These are phyloP conservation scores for Beta vulgaris DNA, from an alignment of 148 eudicot genomes.

Conservation along the genomic window DNA sequence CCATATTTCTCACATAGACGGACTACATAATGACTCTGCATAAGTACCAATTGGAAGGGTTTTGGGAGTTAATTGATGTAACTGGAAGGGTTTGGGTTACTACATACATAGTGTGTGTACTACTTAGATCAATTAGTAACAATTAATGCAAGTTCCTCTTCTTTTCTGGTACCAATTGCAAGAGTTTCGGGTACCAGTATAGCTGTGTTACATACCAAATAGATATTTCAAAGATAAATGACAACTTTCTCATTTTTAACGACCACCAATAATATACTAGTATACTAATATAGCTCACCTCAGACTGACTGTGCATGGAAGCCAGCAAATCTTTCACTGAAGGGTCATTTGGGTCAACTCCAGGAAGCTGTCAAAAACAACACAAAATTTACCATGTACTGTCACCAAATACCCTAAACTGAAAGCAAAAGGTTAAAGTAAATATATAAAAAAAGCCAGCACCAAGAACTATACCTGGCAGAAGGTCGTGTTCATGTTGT, in stretches of 20 bases:
- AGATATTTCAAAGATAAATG: not conserved
- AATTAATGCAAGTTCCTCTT: too few relatives aligned
- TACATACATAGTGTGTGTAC: too few relatives aligned
- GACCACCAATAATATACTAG: not conserved
- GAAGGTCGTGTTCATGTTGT: too few relatives aligned
- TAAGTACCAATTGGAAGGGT: not conserved
- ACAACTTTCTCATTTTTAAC: not conserved
- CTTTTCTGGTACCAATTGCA: too few relatives aligned
- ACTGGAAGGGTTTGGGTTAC: too few relatives aligned
- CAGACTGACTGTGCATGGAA: constrained; percentile 82
- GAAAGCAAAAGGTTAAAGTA: not conserved
- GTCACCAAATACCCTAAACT: not conserved
- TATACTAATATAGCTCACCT: constrained; percentile 44
- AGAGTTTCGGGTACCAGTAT: too few relatives aligned
- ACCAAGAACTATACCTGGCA: too few relatives aligned
- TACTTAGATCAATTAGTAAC: too few relatives aligned
- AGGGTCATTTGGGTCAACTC: constrained; percentile 97
- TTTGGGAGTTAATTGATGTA: too few relatives aligned
- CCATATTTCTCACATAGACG: too few relatives aligned
- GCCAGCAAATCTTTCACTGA: constrained; percentile 80
- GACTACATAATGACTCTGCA: too few relatives aligned
- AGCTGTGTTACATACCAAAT: too few relatives aligned
- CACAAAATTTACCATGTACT: not conserved
- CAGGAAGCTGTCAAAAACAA: constrained; percentile 67
- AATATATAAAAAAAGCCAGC: not conserved